Base-by-base conservation (phyloP, 768 basidiomycete genomes). In the Lactarius psammicola region DNA sequence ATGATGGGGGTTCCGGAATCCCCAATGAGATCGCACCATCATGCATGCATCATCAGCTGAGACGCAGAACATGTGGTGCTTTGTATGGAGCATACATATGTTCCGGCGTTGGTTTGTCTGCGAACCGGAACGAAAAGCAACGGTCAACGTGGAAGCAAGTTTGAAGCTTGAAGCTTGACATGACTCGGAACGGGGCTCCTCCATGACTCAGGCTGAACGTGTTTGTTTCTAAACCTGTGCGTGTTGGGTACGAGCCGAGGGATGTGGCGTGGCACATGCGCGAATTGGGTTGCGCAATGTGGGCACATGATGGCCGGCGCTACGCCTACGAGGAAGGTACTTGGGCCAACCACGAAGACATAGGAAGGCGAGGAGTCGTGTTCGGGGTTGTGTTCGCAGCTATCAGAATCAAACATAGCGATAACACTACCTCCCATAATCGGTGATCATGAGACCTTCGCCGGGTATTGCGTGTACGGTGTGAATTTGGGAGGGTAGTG, bases 281-380 rank as follows among this genome's bases (percentile, higher is more conserved):
- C 51, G n/a, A 54, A 53, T 40, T 40, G 53, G 34, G 36, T 40
- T 23, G n/a, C 18, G 26, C n/a, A 26, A 58, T 20, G 56, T 31
- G 49, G 28, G 56, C 65, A 66, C 65, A 57, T 62, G 65, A 66
- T 38, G 38, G 3, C 36, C 40, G 64, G 59, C 53, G 65, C 56
- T 58, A 62, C 65, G 60, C 65, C 60, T 40, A 20, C 49, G 33
- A 33, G 53, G n/a, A 20, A 15, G 17, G 62, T 11, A 57, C 36
- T 38, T 23, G n/a, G 26, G 56, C 49, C 17, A 15, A 30, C 33
- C 23, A 51, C 33, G 55, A 51, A 49, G 28, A 56, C 49, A 61
- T 31, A 26, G 49, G 55, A 38, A 44, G n/a, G 33, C 23, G 61
- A 54, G 51, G 40, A 23, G 49, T 34, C 33, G 31, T 36, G 31